Evolutionary conservation across 768 basidiomycete genomes (phyloP), one percentile per base, ranked within the genome.

Genomic region (Crassisporium funariophilum): DNA sequence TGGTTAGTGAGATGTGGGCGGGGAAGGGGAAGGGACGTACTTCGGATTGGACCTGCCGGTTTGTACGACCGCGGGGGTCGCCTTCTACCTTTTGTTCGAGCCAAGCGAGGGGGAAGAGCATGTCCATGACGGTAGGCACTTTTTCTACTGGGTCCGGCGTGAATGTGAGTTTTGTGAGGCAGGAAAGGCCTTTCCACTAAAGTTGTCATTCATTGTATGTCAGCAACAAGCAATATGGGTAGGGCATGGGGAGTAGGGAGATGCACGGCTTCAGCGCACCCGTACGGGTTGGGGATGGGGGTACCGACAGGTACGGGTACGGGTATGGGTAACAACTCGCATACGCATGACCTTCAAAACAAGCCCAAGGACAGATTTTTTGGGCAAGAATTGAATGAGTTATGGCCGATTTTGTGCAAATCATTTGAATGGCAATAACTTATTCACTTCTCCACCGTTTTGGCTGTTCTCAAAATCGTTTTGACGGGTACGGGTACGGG

Each of bases 51-150:
- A 86, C 61, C 49, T 86, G 76, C 4, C 73, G 65, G 57, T 91
- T 91, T 7, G 83, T 89, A 39, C 81, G 76, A 3, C 79, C 81
- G 10, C 75, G 55, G 0, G 72, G 60, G 50, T 88, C 85, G 21
- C 70, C 68, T 33, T 77, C 72, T 2, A 77, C 79, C 31, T 69
- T 68, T 16, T 72, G 64, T 8, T 76, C 70, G 2, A 91, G 68
- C 88, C 88, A 92, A n/a, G 62, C 47, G 1, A 46, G 12, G 0
- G 87, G 79, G 56, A 78, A 88, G 2, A 88, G 49, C 77, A 85
- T 82, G 1, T 76, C 69, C 25, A 84, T 60, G 1, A 81, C 59
- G 1, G 79, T 63, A 0, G 75, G 70, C 5, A 81, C 73, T 56
- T 76, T 84, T 29, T 70, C 57, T 3, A 71, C 61, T 0, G 72